phyloP scores from a whole-genome alignment of 305 asterid species.

The Ruellia speciosa region DNA sequence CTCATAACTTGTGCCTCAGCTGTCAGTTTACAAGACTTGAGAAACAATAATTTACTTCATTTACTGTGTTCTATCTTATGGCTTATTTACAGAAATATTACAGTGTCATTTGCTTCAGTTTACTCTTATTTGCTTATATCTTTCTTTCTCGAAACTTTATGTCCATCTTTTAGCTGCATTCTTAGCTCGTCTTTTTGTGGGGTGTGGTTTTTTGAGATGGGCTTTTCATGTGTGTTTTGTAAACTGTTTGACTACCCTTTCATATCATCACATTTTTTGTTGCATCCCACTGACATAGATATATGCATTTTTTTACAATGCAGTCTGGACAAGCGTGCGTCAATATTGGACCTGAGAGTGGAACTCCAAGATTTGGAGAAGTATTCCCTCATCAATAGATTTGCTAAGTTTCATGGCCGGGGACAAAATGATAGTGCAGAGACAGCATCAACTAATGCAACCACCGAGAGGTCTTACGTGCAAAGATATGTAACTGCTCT shows the following conservation, averaged over 20 bases:
- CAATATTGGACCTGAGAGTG: constrained; percentile 59
- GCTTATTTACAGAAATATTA: too few species aligned
- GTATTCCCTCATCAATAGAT: constrained; percentile 72
- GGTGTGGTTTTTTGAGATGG: neutral
- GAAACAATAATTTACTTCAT: neutral
- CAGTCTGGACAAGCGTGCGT: constrained; percentile 54
- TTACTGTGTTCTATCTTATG: too few species aligned
- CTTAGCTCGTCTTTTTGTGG: too few species aligned
- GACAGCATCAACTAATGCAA: constrained; percentile 28
- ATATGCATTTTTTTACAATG: neutral
- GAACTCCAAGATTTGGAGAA: constrained; percentile 87
- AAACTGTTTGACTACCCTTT: constrained; percentile 5
- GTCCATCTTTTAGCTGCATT: too few species aligned
- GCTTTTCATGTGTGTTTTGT: too few species aligned
- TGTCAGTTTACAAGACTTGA: neutral
- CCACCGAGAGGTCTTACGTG: constrained; percentile 26
- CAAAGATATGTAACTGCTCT: constrained; percentile 74
- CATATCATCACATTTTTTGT: constrained; percentile 1
- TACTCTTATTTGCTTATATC: too few species aligned
- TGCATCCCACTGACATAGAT: neutral
- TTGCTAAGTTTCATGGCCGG: constrained; percentile 83
- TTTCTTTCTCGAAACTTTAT: too few species aligned
- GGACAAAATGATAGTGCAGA: constrained; percentile 53
- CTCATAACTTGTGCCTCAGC: neutral
- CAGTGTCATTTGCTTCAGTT: too few species aligned